Evolutionary conservation across 139 green algal species (phyloP).

Genomic region (Deuterostichococcus epilithicus): DNA sequence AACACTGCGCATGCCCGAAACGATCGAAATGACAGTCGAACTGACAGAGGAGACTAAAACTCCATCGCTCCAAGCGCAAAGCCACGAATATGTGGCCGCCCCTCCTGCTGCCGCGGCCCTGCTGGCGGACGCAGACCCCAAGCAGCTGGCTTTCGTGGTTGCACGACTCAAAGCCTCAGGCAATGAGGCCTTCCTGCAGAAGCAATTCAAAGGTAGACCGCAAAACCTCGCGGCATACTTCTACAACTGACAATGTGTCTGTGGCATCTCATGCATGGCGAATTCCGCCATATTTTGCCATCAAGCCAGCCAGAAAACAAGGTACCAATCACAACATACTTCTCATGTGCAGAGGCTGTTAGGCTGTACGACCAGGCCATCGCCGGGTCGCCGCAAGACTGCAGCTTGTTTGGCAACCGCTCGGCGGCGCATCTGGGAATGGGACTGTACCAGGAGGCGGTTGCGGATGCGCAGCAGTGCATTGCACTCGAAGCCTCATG

Average conservation of each 20-base stretch:
- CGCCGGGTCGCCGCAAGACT: conserved; percentile 24
- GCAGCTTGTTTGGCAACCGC: conserved; percentile 39
- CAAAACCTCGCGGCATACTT: too few species aligned
- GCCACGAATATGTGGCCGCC: not conserved
- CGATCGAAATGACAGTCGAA: too few species aligned
- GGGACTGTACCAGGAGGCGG: conserved; percentile 27
- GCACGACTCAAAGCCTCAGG: conserved; percentile 18
- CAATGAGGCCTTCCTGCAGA: conserved; percentile 33
- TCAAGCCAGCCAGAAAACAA: not conserved
- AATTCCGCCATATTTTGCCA: not conserved
- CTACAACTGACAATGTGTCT: not conserved
- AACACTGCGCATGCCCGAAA: too few species aligned
- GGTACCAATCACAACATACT: not conserved
- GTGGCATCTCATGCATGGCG: not conserved
- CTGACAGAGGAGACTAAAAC: too few species aligned
- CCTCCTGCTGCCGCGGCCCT: too few species aligned
- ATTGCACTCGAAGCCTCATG: conserved; percentile 23
- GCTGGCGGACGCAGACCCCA: conserved; percentile 11
- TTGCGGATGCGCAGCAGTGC: conserved; percentile 31
- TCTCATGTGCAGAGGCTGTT: conserved; percentile 32
- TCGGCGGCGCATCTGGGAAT: conserved; percentile 37
- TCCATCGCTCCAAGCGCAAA: too few species aligned
- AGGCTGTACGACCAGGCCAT: conserved; percentile 49
- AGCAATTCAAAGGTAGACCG: not conserved
- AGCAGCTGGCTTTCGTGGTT: conserved; percentile 22